Evolutionary conservation across 176 grass and related monocot species (phyloP).

Genomic region (Raddia guianensis): DNA sequence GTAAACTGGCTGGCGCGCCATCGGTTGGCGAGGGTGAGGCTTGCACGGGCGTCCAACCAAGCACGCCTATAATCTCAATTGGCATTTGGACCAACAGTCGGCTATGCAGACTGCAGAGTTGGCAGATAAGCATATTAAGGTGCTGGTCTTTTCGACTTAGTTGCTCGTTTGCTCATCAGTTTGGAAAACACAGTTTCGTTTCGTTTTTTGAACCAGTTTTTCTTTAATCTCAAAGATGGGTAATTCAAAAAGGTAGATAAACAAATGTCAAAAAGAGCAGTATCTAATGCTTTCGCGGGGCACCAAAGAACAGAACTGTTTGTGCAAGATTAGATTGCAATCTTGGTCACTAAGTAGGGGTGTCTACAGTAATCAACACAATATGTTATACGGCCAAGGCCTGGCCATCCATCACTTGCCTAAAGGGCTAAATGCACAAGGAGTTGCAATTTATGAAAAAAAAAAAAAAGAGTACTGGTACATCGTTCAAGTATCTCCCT

Average conservation of each 20-base stretch:
- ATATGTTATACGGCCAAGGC: slow-evolving; percentile 29
- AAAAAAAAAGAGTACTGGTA: slow-evolving; percentile 23
- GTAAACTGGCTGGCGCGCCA: no score
- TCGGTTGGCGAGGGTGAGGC: no score
- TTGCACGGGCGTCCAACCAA: no score
- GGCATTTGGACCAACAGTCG: slow-evolving; percentile 10
- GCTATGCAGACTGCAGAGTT: slow-evolving; percentile 12
- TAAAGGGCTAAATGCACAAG: slow-evolving; percentile 8
- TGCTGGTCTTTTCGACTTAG: no score
- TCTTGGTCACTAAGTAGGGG: slow-evolving; percentile 25
- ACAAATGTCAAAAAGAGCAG: no score
- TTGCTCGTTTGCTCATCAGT: no score
- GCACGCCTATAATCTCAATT: neutral
- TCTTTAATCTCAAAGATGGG: no score
- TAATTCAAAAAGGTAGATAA: no score
- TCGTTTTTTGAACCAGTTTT: no score
- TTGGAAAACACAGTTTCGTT: no score
- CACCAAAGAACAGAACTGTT: slow-evolving; percentile 31
- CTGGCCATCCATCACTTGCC: slow-evolving; percentile 28
- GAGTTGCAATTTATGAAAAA: slow-evolving; percentile 30
- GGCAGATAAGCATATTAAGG: slow-evolving; percentile 39
- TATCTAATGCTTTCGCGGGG: neutral
- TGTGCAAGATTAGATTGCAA: slow-evolving; percentile 39
- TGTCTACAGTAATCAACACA: slow-evolving; percentile 37
- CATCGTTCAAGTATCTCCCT: slow-evolving; percentile 34